phyloP scores from a whole-genome alignment of 2,329 filamentous ascomycete genomes.

The Cryphonectria parasitica region DNA sequence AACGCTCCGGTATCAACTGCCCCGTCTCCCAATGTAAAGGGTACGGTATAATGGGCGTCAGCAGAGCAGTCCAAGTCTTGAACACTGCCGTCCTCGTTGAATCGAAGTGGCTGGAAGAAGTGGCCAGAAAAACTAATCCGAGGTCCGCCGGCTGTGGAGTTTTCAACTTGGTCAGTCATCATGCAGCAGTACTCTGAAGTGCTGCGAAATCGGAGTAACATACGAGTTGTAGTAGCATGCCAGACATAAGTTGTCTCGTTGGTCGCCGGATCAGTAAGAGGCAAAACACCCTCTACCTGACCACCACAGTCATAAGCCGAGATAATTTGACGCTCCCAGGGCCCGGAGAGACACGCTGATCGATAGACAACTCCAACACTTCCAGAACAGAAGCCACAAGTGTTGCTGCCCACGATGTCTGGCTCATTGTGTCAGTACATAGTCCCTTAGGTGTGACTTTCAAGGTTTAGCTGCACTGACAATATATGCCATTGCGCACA shows the following conservation, averaged over 20 bases:
- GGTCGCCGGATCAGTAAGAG: conserved; percentile 16
- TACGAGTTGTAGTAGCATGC: conserved; percentile 21
- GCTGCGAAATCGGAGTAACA: neutral
- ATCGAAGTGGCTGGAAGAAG: neutral
- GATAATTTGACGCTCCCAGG: neutral
- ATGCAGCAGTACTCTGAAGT: neutral
- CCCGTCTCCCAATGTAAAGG: neutral
- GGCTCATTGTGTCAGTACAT: neutral
- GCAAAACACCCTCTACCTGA: conserved; percentile 21
- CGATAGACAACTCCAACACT: neutral
- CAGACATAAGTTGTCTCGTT: conserved; percentile 25
- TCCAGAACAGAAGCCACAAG: neutral
- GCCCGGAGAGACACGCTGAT: neutral
- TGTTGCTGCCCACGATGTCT: neutral
- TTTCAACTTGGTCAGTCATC: neutral
- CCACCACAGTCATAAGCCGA: neutral
- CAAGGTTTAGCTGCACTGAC: neutral
- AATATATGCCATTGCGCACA: conserved; percentile 23
- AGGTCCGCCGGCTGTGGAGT: neutral
- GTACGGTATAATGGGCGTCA: neutral
- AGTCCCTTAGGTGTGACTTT: neutral
- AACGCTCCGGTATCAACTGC: neutral
- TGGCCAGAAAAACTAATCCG: neutral
- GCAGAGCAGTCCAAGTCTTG: neutral
- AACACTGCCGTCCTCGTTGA: neutral